Evolutionary conservation across 2,329 filamentous ascomycete species (phyloP), one percentile per base, ranked within the genome.

Genomic region (Penicillium sp.): DNA sequence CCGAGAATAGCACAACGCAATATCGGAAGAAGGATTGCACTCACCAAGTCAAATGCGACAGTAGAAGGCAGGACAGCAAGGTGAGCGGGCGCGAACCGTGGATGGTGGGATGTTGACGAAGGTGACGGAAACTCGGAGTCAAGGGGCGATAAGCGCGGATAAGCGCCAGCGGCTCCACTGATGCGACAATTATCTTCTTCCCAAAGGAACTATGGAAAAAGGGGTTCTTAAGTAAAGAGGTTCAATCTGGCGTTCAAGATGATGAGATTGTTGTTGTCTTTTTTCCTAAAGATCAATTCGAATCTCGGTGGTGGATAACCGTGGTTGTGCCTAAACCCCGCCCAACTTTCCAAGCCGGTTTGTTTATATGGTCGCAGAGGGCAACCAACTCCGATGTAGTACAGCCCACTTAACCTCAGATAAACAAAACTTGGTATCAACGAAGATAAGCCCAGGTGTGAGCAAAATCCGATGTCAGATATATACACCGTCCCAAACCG

Each of bases 121-220:
- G 60, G 22, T 24, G 50, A 61, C 51, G 59, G 66, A 70, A 65
- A 64, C 58, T 65, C 55, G 62, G 62, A 65, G 58, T 54, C 68
- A 70, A 70, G 68, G 68, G 68, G 67, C 68, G 68, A 70, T 70
- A 70, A 70, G 68, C 68, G 67, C 67, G 66, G 68, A 70, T 70
- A 70, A 70, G 66, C 67, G 64, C 68, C 60, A 65, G 51, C 26
- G 59, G 58, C 63, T 64, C 61, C 65, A 66, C 65, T 47, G 62
- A 65, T 63, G 59, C 57, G 60, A 60, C 45, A 49, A 50, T n/a
- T n/a, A n/a, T 45, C 50, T 42, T 49, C 17, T 37, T 47, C 19
- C 9, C 42, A 15, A 47, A 40, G 24, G 12, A 26, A 53, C 24
- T 49, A 17, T n/a, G 4, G 8, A 30, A 26, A 22, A 40, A 10